Evolutionary conservation across 2,329 filamentous ascomycete species (phyloP), one percentile per base, ranked within the genome.

Genomic region (Trichoderma koningii): DNA sequence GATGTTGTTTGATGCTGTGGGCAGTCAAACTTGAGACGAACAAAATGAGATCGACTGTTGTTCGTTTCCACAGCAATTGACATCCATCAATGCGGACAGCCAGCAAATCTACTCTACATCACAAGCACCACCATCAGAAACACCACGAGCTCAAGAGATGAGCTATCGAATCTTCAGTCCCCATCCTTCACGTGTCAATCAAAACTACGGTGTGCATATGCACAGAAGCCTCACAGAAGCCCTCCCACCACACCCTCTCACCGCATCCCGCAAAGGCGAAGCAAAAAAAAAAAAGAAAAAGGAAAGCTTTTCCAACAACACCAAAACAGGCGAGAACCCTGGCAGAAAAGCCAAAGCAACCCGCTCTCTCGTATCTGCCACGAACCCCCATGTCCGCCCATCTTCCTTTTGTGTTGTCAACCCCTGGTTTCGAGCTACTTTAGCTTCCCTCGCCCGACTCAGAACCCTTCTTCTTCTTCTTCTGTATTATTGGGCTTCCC

Each of bases 141-240:
- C 34, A 38, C 34, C 34, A 38, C 34, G 34, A 38, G 34, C 21
- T 38, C 34, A 38, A 53, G 9, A 56, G 42, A 30, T 42, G 38
- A 26, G 41, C 30, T 30, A 30, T 30, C 30, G 3, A 7, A 34
- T 14, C 23, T 28, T 17, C 47, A 38, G 34, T 38, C 34, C 34
- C 14, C 26, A 23, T 28, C 15, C 45, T n/a, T 50, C 56, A 50
- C 56, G 56, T 60, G 57, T 61, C 34, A 26, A 41, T 61, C 34
- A 26, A 41, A 62, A 21, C 45, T 53, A 62, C 59, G 59, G 59
- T 62, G 59, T 62, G 12, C 34, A 38, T 38, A 62, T 62, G 59
- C 59, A 62, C 59, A 15, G 59, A 62, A 62, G 59, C 59, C 47
- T 62, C 41, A 50, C 59, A 62, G 59, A 62, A 62, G 45, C 47